Evolutionary conservation across 2,329 filamentous ascomycete species (phyloP).

Genomic region (Aspergillus fructus): DNA sequence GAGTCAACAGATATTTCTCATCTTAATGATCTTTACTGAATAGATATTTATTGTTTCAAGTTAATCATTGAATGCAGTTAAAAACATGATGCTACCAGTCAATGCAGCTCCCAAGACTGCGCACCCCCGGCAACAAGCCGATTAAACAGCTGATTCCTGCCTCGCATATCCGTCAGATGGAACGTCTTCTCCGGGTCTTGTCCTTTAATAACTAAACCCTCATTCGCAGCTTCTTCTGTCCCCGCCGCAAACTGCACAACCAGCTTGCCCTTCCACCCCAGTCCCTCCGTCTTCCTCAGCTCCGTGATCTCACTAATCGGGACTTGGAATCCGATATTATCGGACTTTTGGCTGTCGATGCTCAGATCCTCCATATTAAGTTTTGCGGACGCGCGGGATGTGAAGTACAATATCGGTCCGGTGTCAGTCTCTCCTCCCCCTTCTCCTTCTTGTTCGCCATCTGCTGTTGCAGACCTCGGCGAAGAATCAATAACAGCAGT

Average conservation of each 20-base stretch:
- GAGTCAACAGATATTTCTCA: no score
- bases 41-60: no score
- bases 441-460: no score
- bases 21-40: no score
- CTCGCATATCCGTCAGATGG: conserved; percentile 68
- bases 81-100: background rate
- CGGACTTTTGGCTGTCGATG: conserved; percentile 50
- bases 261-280: conserved; percentile 85
- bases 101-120: conserved; percentile 66
- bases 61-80: no score
- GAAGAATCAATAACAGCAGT: conserved; percentile 61
- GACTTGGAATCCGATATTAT: conserved; percentile 66
- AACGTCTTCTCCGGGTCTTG: conserved; percentile 52
- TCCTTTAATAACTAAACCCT: conserved; percentile 69
- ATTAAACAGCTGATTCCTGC: conserved; percentile 79
- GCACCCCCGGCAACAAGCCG: conserved; percentile 71
- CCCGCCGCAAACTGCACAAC: conserved; percentile 71
- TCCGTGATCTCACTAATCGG: conserved; percentile 70
- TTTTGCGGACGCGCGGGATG: conserved; percentile 27
- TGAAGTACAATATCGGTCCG: conserved; percentile 57
- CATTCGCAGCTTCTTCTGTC: conserved; percentile 51
- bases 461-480: conserved; percentile 28
- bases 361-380: conserved; percentile 35
- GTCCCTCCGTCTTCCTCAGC: conserved; percentile 74
- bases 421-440: no score